A percentile compares a stretch with the other conserved stretches of the same genome.
These are phyloP conservation scores for Sporothrix pseudoabietina DNA, from an alignment of 2,329 filamentous ascomycete species.

Conservation along the genomic window DNA sequence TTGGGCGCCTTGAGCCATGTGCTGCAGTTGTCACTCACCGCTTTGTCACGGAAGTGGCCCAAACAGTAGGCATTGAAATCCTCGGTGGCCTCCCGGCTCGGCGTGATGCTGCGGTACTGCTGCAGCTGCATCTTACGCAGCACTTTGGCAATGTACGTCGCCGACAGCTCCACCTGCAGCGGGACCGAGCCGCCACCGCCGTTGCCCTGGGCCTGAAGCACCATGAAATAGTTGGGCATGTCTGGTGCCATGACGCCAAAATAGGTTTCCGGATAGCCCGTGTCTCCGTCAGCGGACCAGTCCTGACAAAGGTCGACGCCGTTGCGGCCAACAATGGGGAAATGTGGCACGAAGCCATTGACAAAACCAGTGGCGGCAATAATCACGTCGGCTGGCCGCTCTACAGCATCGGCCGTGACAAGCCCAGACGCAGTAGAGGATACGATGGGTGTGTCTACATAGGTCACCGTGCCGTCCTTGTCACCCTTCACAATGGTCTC, in stretches of 20 bases:
- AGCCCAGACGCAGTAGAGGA: background rate
- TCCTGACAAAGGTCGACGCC: background rate
- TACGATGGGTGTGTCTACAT: constrained; percentile 2
- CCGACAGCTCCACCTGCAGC: constrained; percentile 32
- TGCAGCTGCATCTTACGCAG: constrained; percentile 34
- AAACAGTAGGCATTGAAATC: constrained; percentile 34
- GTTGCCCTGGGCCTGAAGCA: constrained; percentile 32
- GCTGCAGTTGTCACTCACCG: constrained; percentile 3
- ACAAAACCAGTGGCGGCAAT: constrained; percentile 2
- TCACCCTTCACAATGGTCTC: constrained; percentile 26
- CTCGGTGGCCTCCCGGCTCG: constrained; percentile 30
- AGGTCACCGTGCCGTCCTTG: background rate
- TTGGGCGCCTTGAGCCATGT: constrained; percentile 6
- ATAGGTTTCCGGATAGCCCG: background rate
- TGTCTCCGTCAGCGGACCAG: constrained; percentile 2
- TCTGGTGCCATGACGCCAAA: constrained; percentile 9
- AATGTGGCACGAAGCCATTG: constrained; percentile 9
- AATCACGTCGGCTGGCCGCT: constrained; percentile 6
- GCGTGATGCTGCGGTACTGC: constrained; percentile 31
- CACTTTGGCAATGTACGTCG: constrained; percentile 33
- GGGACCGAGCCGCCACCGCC: constrained; percentile 33
- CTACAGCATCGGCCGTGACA: background rate
- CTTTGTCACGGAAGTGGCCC: constrained; percentile 27
- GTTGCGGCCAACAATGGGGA: constrained; percentile 7
- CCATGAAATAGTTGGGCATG: constrained; percentile 12